Conservation (phyloP, 2,329 filamentous ascomycete species). For the Nemania bipapillata region DNA sequence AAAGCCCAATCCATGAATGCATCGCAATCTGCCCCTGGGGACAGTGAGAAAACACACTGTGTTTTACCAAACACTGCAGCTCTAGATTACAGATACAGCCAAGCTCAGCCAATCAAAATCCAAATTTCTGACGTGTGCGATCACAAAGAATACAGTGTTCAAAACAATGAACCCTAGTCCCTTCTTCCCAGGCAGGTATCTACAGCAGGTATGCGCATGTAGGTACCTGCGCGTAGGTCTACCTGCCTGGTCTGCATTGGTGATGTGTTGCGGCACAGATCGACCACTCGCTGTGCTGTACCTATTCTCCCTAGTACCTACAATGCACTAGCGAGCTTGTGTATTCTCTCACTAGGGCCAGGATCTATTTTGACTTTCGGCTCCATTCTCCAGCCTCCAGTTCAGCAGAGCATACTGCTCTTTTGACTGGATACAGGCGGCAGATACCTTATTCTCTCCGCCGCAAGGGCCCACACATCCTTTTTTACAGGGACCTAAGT, state of each 20-base stretch:
- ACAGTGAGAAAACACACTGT: constrained; percentile 16
- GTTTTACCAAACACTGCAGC: background rate
- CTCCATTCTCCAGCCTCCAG: constrained; percentile 25
- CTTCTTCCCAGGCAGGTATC: background rate
- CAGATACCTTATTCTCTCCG: constrained; percentile 15
- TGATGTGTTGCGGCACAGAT: background rate
- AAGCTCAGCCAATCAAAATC: background rate
- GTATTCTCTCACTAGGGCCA: constrained; percentile 26
- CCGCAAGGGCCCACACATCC: constrained; percentile 8
- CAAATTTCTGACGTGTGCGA: too few species aligned
- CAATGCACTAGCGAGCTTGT: constrained; percentile 17
- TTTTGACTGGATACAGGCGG: constrained; percentile 11
- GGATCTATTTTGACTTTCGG: constrained; percentile 34
- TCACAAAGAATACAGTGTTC: constrained; percentile 4
- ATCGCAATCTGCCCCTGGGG: constrained; percentile 17
- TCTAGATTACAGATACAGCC: background rate
- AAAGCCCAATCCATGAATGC: constrained; percentile 30
- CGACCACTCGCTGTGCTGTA: constrained; percentile 21
- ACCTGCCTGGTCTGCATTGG: background rate
- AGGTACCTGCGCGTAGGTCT: background rate
- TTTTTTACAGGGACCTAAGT: constrained; percentile 7
- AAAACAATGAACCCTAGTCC: background rate
- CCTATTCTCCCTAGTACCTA: constrained; percentile 19
- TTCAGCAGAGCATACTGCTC: background rate
- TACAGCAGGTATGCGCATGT: too few species aligned